Conservation (phyloP, 306 rosid species). For the Senna tora region DNA sequence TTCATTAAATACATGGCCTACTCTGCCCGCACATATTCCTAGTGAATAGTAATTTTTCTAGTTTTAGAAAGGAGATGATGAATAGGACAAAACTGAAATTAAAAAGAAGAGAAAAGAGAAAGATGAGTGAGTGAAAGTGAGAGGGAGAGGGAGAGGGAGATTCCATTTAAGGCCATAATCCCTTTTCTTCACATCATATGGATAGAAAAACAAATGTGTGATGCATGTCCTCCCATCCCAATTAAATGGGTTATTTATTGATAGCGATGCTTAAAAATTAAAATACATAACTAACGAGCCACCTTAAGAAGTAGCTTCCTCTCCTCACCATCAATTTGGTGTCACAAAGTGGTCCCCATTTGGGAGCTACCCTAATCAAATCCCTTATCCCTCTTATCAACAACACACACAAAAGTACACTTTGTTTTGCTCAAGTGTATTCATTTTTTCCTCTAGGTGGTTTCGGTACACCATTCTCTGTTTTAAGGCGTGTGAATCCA, state of each 20-base stretch:
- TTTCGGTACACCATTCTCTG: not conserved
- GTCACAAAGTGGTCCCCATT: conserved; percentile 36
- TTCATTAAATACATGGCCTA: not conserved
- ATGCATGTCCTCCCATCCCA: not conserved
- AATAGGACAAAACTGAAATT: not conserved
- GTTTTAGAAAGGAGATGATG: not conserved
- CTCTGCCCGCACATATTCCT: not conserved
- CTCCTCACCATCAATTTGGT: conserved; percentile 32
- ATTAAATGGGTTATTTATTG: not conserved
- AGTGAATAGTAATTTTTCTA: not conserved
- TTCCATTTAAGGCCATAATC: not conserved
- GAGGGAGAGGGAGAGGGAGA: not conserved
- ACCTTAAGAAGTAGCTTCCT: conserved; percentile 29
- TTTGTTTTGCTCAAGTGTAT: too few relatives aligned
- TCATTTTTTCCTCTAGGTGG: conserved; percentile 1
- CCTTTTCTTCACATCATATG: not conserved
- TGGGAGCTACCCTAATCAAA: conserved; percentile 14
- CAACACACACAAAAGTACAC: too few relatives aligned
- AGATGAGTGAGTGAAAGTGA: too few relatives aligned
- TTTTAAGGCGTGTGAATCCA: too few relatives aligned
- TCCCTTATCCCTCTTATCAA: too few relatives aligned
- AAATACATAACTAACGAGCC: conserved; percentile 22
- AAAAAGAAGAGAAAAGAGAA: too few relatives aligned
- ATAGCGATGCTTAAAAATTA: not conserved
- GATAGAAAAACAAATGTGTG: not conserved